Evolutionary conservation across 2,329 filamentous ascomycete genomes (phyloP).

Genomic region (Pseudogymnoascus sp.): DNA sequence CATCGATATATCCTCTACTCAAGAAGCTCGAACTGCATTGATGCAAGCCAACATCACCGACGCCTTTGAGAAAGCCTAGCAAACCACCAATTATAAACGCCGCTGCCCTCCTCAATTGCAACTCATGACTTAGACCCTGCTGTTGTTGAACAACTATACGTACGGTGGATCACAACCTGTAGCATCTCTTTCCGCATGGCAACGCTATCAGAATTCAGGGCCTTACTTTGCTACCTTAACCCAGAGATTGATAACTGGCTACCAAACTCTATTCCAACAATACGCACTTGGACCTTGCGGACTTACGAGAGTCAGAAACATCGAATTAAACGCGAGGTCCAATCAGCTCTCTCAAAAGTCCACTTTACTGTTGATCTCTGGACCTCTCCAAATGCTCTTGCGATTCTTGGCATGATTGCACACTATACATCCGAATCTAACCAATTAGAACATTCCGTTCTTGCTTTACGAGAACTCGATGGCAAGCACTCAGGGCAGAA

Average conservation of each 20-base stretch:
- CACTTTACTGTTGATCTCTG: slow-evolving; percentile 12
- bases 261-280: not conserved
- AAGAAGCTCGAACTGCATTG: not conserved
- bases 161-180: not conserved
- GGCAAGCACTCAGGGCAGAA: slow-evolving; percentile 8
- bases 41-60: not conserved
- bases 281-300: not conserved
- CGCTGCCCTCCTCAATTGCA: not conserved
- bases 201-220: not conserved
- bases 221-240: not conserved
- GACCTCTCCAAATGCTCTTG: slow-evolving; percentile 12
- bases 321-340: not conserved
- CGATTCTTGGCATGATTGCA: slow-evolving; percentile 12
- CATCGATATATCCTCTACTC: not conserved
- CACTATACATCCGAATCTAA: slow-evolving; percentile 8
- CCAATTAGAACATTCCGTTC: not conserved
- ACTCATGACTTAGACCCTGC: not conserved
- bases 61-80: not conserved
- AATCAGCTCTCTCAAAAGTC: not conserved
- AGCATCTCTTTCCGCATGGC: not conserved
- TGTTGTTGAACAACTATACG: not conserved
- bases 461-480: slow-evolving; percentile 7
- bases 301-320: not conserved
- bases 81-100: not conserved
- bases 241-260: not conserved